These are phyloP conservation scores for Gaeumannomyces sp. DNA, from an alignment of 2,329 filamentous ascomycete genomes.

Conservation along the genomic window DNA sequence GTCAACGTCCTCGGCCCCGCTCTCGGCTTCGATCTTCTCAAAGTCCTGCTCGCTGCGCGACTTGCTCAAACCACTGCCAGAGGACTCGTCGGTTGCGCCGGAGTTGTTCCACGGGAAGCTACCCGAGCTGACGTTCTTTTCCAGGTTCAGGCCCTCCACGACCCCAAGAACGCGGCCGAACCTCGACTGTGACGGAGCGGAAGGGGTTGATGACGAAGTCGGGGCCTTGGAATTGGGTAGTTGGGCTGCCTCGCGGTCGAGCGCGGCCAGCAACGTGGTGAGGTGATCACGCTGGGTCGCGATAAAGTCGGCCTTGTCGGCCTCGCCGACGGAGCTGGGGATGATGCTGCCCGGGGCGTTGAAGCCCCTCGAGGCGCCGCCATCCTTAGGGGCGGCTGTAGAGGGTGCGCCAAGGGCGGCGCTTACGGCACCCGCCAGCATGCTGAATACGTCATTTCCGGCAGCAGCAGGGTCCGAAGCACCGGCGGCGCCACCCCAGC, in stretches of 20 bases:
- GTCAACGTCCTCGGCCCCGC: slow-evolving; percentile 41
- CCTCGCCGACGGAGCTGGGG: slow-evolving; percentile 59
- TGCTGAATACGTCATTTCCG: slow-evolving; percentile 44
- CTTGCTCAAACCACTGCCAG: slow-evolving; percentile 63
- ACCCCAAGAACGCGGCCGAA: not conserved
- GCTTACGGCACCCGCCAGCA: slow-evolving; percentile 69
- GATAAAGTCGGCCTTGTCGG: slow-evolving; percentile 69
- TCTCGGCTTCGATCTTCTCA: slow-evolving; percentile 74
- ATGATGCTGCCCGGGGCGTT: slow-evolving; percentile 55
- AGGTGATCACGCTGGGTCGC: slow-evolving; percentile 73
- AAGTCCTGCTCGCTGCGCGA: slow-evolving; percentile 85
- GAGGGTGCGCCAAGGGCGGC: slow-evolving; percentile 44
- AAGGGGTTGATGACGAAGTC: not conserved
- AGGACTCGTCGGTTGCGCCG: slow-evolving; percentile 18
- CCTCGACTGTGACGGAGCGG: not conserved
- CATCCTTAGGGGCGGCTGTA: slow-evolving; percentile 18
- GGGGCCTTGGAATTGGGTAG: slow-evolving; percentile 26
- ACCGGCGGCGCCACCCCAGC: slow-evolving; percentile 37
- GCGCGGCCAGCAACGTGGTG: slow-evolving; percentile 64
- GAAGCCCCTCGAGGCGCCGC: slow-evolving; percentile 23
- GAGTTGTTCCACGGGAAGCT: slow-evolving; percentile 5
- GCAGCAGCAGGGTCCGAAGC: slow-evolving; percentile 10
- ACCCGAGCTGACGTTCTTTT: not conserved
- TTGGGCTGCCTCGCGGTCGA: slow-evolving; percentile 71
- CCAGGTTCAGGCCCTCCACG: slow-evolving; percentile 1